These are phyloP conservation scores for Cutaneotrichosporon sp. DNA, from an alignment of 1,284 basidiomycete genomes.

Conservation along the genomic window DNA sequence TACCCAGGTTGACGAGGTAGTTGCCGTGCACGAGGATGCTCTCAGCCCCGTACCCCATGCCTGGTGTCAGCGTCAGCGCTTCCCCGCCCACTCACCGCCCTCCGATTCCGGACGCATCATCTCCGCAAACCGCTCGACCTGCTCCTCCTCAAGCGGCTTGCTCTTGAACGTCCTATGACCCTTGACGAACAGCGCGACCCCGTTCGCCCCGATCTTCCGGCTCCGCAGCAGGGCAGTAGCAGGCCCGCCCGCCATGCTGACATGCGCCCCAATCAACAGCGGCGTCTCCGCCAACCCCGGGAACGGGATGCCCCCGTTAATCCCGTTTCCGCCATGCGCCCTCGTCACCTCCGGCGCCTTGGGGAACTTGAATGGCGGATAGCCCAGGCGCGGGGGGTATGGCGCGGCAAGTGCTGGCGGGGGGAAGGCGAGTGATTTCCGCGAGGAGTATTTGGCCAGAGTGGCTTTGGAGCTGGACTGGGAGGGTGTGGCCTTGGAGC, in stretches of 20 bases:
- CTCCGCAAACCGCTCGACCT: conserved; percentile 56
- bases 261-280: conserved; percentile 65
- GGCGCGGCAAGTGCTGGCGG: conserved; percentile 36
- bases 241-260: conserved; percentile 71
- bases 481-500: neutral
- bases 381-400: conserved; percentile 38
- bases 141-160: conserved; percentile 55
- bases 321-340: conserved; percentile 16
- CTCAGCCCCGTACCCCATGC: conserved; percentile 57
- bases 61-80: conserved; percentile 13
- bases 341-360: neutral
- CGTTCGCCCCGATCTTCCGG: conserved; percentile 67
- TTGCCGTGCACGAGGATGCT: conserved; percentile 74
- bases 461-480: neutral
- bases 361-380: conserved; percentile 28
- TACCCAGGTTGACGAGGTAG: conserved; percentile 79
- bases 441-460: neutral
- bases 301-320: conserved; percentile 18
- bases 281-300: conserved; percentile 14
- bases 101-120: conserved; percentile 51
- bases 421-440: conserved; percentile 24
- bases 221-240: conserved; percentile 70
- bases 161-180: conserved; percentile 74
- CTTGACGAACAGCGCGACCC: conserved; percentile 78
- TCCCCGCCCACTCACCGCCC: conserved; percentile 30